A percentile compares a stretch with the other conserved stretches of the same genome.
phyloP scores from a whole-genome alignment of 1,284 basidiomycete species.

The Ganoderma leucocontextum region DNA sequence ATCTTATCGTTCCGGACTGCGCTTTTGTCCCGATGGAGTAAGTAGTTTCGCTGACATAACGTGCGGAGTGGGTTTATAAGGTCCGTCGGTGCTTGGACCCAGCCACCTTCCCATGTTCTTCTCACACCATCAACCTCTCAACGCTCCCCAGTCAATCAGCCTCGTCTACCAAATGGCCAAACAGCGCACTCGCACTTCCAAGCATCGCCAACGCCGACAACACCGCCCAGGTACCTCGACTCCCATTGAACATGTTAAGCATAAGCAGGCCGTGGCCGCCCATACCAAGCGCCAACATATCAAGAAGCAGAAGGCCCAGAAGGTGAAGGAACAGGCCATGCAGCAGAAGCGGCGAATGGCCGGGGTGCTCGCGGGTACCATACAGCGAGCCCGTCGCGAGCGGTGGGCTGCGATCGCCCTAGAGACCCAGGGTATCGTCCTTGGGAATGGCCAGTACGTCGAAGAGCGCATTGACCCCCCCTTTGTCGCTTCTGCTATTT shows the following conservation, averaged over 20 bases:
- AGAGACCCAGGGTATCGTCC: constrained; percentile 51
- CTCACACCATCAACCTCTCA: constrained; percentile 15
- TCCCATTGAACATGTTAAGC: constrained; percentile 27
- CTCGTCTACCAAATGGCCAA: constrained; percentile 25
- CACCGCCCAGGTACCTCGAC: constrained; percentile 31
- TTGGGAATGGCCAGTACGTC: constrained; percentile 56
- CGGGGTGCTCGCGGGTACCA: constrained; percentile 18
- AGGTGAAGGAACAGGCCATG: constrained; percentile 12
- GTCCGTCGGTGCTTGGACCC: not conserved
- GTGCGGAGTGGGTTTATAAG: constrained; percentile 8
- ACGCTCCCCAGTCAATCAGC: constrained; percentile 6
- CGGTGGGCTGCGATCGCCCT: constrained; percentile 45
- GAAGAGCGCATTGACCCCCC: constrained; percentile 44
- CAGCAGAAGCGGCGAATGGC: constrained; percentile 14
- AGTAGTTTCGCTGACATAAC: constrained; percentile 18
- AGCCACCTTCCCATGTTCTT: constrained; percentile 18
- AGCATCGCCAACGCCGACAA: constrained; percentile 21
- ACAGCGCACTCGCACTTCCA: constrained; percentile 18
- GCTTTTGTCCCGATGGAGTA: not conserved
- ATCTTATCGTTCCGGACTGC: constrained; percentile 15
- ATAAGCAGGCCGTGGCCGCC: constrained; percentile 21
- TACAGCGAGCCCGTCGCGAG: constrained; percentile 34
- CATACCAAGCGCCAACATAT: constrained; percentile 32
- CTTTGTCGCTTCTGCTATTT: constrained; percentile 5
- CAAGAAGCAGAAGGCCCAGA: constrained; percentile 31